Evolutionary conservation across 2,329 filamentous ascomycete genomes (phyloP).

Genomic region (Alternaria sp.): DNA sequence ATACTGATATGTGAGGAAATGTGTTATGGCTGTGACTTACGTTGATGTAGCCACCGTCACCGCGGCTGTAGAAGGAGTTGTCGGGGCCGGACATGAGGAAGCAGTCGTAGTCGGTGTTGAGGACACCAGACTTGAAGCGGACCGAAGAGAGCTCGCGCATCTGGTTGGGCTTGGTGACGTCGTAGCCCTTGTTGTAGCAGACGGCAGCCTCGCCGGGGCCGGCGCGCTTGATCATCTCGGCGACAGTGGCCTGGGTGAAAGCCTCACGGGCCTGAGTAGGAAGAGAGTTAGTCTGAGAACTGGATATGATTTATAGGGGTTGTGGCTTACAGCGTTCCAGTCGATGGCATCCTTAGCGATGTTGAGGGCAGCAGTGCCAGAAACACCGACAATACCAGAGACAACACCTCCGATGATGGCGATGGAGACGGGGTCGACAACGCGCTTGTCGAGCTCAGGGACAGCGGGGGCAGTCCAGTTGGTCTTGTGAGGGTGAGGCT

Average conservation of each 20-base stretch:
- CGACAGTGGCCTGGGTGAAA: not conserved
- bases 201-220: not conserved
- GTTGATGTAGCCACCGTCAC: slow-evolving; percentile 2
- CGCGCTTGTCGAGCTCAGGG: not conserved
- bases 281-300: not conserved
- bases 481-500: not conserved
- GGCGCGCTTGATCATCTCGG: not conserved
- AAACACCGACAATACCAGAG: not conserved
- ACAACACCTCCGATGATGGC: not conserved
- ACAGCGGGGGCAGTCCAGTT: not conserved
- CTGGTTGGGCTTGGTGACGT: not conserved
- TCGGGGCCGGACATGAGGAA: not conserved
- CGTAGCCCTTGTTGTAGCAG: slow-evolving; percentile 2
- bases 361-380: not conserved
- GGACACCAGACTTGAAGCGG: not conserved
- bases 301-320: not conserved
- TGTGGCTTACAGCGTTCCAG: not conserved
- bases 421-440: not conserved
- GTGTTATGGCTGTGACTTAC: not conserved
- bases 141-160: not conserved
- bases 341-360: not conserved
- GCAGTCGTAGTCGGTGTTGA: slow-evolving; percentile 1
- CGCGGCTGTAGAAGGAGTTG: not conserved
- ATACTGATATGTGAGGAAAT: not conserved
- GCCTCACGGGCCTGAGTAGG: not conserved